A percentile compares a stretch with the other conserved stretches of the same genome.
Evolutionary conservation across 805 yeast species (phyloP).

Genomic region (Grigorovia yakushimaensis): DNA sequence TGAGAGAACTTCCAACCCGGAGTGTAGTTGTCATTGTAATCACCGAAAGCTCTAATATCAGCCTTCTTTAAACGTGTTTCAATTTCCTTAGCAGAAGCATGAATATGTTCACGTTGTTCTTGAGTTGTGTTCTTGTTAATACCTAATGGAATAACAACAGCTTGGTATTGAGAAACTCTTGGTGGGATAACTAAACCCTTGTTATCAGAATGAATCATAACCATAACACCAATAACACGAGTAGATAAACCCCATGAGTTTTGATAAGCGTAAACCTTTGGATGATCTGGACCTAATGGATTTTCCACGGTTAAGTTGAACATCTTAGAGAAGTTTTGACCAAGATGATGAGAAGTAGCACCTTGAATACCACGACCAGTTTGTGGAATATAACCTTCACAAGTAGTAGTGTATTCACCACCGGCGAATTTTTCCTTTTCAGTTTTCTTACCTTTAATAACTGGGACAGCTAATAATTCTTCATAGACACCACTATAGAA

Average conservation of each 20-base stretch:
- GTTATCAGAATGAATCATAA: slow-evolving; percentile 97
- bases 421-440: slow-evolving; percentile 99
- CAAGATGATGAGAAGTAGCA: slow-evolving; percentile 95
- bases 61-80: slow-evolving; percentile 50
- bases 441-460: slow-evolving; percentile 87
- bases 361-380: slow-evolving; percentile 99
- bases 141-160: slow-evolving; percentile 91
- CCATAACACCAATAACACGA: slow-evolving; percentile 98
- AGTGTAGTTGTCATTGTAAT: slow-evolving; percentile 86
- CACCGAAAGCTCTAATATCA: slow-evolving; percentile 72
- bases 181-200: slow-evolving; percentile 98
- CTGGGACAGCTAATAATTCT: slow-evolving; percentile 95
- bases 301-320: slow-evolving; percentile 91
- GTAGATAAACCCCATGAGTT: slow-evolving; percentile 99
- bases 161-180: slow-evolving; percentile 87
- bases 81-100: slow-evolving; percentile 57
- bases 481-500: slow-evolving; percentile 77
- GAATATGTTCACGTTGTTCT: slow-evolving; percentile 62
- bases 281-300: slow-evolving; percentile 83
- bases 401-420: slow-evolving; percentile 89
- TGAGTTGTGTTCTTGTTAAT: slow-evolving; percentile 76
- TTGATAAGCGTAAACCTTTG: slow-evolving; percentile 84
- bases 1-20: slow-evolving; percentile 99
- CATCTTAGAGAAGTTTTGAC: slow-evolving; percentile 98
- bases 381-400: slow-evolving; percentile 94